Conservation (phyloP, 169 alveolate genomes). For the Plasmodium billcollinsi region DNA sequence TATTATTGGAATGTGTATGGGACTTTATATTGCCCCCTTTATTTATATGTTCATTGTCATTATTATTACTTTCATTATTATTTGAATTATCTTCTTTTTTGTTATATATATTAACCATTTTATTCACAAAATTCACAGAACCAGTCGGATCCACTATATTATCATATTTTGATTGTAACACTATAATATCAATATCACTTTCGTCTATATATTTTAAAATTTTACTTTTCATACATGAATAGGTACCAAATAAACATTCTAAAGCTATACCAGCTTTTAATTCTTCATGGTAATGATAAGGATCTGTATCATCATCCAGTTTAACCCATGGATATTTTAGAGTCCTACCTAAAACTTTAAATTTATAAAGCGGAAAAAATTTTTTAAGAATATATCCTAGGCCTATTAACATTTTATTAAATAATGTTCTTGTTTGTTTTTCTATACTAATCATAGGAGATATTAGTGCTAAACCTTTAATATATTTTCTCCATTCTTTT, state of each 20-base stretch:
- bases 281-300: constrained; percentile 38
- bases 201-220: constrained; percentile 47
- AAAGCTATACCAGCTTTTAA: constrained; percentile 24
- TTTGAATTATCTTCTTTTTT: constrained; percentile 10
- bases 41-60: too few species aligned
- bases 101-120: constrained; percentile 17
- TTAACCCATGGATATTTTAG: constrained; percentile 52
- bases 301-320: constrained; percentile 37
- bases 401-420: constrained; percentile 15
- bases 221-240: constrained; percentile 16
- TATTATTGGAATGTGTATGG: neutral
- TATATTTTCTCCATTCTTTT: constrained; percentile 50
- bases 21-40: neutral
- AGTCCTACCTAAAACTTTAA: constrained; percentile 39
- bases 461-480: constrained; percentile 27
- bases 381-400: constrained; percentile 24
- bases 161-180: constrained; percentile 61
- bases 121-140: constrained; percentile 23
- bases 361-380: constrained; percentile 32
- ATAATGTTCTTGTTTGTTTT: constrained; percentile 46
- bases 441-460: constrained; percentile 66
- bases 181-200: constrained; percentile 46
- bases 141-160: constrained; percentile 59
- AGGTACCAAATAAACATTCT: constrained; percentile 46
- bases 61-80: neutral